Conservation (phyloP, 306 rosid genomes). For the Quercus rubra region DNA sequence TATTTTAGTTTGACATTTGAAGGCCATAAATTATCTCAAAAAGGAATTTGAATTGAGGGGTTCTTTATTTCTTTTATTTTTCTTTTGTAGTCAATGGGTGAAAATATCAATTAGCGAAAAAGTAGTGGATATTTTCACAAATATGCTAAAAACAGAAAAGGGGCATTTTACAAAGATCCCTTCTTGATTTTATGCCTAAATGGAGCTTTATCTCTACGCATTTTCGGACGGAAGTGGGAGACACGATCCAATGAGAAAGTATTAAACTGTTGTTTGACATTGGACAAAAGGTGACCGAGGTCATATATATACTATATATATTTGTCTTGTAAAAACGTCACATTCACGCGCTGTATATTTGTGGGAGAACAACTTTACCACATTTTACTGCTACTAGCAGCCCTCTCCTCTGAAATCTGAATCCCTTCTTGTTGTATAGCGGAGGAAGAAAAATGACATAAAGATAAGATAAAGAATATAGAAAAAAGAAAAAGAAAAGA, state of each 20-base stretch:
- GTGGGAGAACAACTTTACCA: neutral
- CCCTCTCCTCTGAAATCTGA: too few relatives aligned
- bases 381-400: too few relatives aligned
- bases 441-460: neutral
- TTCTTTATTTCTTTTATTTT: neutral
- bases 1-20: neutral
- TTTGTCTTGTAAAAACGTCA: neutral
- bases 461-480: neutral
- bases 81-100: neutral
- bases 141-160: neutral
- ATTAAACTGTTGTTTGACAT: constrained; percentile 4
- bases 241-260: constrained; percentile 18
- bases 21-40: neutral
- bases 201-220: neutral
- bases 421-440: too few relatives aligned
- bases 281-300: neutral
- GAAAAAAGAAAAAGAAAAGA: neutral
- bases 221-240: neutral
- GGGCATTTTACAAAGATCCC: neutral
- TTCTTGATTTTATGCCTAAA: neutral
- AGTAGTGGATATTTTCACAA: neutral
- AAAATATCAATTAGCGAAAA: neutral
- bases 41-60: neutral
- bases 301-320: neutral
- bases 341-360: constrained; percentile 15